phyloP scores from a whole-genome alignment of 2,329 filamentous ascomycete species.

The Colletotrichum lentis region DNA sequence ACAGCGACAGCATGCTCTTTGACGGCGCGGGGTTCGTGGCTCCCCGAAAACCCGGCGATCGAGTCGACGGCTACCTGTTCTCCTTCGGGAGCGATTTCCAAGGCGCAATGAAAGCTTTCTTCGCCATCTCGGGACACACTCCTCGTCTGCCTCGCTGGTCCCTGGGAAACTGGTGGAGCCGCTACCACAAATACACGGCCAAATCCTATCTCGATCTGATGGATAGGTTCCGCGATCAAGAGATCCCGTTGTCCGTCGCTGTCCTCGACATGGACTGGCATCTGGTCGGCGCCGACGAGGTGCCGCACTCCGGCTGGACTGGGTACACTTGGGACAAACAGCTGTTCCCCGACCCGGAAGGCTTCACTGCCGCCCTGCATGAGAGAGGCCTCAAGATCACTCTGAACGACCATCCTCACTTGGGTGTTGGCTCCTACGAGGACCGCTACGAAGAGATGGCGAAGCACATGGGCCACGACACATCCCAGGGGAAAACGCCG shows the following conservation, averaged over 20 bases:
- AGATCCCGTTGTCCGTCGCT: not conserved
- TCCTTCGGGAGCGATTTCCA: too few relatives aligned
- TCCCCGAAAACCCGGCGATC: conserved; percentile 54
- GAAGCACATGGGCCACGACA: too few relatives aligned
- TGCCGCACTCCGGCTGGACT: conserved; percentile 63
- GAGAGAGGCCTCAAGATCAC: too few relatives aligned
- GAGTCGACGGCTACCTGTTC: conserved; percentile 64
- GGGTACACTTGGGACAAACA: conserved; percentile 70
- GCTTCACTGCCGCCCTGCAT: too few relatives aligned
- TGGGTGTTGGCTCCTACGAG: too few relatives aligned
- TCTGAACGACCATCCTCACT: too few relatives aligned
- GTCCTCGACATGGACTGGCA: conserved; percentile 72
- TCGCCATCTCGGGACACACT: conserved; percentile 63
- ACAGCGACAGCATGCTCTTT: conserved; percentile 65
- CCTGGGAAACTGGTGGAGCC: conserved; percentile 67
- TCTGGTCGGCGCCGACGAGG: conserved; percentile 57
- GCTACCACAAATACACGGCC: conserved; percentile 56
- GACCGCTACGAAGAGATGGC: too few relatives aligned
- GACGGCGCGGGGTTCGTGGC: conserved; percentile 61
- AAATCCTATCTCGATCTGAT: not conserved
- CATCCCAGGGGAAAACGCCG: too few relatives aligned
- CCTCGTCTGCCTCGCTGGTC: conserved; percentile 63
- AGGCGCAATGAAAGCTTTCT: not conserved
- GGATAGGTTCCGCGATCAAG: too few relatives aligned
- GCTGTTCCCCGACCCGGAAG: conserved; percentile 56